Percentiles rank a stretch among this genome's conserved stretches.
Evolutionary conservation across 352 stramenopile species (phyloP).

Genomic region (Pythium grandisporangium): DNA sequence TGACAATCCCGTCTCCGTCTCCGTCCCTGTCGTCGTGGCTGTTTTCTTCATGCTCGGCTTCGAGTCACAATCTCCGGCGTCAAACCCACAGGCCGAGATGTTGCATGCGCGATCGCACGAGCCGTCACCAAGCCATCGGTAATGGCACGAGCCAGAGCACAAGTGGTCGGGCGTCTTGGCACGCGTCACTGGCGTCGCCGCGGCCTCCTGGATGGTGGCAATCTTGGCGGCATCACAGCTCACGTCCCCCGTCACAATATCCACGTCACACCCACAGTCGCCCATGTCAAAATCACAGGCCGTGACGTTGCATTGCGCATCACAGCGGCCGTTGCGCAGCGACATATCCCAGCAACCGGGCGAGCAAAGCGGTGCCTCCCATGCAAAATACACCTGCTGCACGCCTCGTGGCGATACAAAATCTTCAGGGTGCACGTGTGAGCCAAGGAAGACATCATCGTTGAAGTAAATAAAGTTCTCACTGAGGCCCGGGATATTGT

Average conservation of each 20-base stretch:
- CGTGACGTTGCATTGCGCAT: slow-evolving; percentile 83
- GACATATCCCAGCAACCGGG: slow-evolving; percentile 60
- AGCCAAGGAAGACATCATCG: slow-evolving; percentile 93
- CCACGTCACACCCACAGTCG: slow-evolving; percentile 85
- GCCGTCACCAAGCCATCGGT: slow-evolving; percentile 75
- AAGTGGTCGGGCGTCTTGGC: slow-evolving; percentile 42
- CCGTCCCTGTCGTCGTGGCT: too few relatives aligned
- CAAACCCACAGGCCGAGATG: slow-evolving; percentile 73
- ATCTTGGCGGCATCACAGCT: slow-evolving; percentile 54
- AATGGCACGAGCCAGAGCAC: slow-evolving; percentile 68
- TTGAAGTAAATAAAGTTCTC: slow-evolving; percentile 96
- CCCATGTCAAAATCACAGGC: slow-evolving; percentile 90
- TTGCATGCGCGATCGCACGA: slow-evolving; percentile 75
- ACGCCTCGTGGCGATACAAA: slow-evolving; percentile 84
- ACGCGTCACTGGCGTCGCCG: slow-evolving; percentile 32
- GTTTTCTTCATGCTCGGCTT: too few relatives aligned
- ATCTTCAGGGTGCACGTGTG: slow-evolving; percentile 82
- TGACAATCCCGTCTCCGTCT: too few relatives aligned
- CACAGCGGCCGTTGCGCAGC: slow-evolving; percentile 83
- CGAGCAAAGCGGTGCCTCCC: slow-evolving; percentile 88
- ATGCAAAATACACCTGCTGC: slow-evolving; percentile 90
- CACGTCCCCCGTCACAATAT: slow-evolving; percentile 26
- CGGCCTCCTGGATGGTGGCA: slow-evolving; percentile 39
- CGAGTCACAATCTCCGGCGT: slow-evolving; percentile 69
- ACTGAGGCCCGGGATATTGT: slow-evolving; percentile 89